These are phyloP conservation scores for Claviceps pusilla DNA, from an alignment of 2,329 filamentous ascomycete species.

Conservation along the genomic window DNA sequence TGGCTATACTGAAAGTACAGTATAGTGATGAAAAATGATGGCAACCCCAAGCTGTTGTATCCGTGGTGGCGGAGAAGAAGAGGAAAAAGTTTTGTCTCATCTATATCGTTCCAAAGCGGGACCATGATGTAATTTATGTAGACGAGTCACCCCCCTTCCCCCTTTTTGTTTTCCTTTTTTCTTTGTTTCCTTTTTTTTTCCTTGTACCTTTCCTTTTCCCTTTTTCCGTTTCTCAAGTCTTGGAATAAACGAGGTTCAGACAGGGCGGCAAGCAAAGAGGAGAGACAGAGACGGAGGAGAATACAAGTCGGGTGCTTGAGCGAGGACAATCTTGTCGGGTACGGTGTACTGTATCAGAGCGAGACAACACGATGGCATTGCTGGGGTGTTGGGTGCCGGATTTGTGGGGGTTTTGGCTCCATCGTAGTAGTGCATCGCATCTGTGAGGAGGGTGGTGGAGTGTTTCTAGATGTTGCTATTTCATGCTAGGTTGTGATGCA, in stretches of 20 bases:
- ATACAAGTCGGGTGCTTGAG: not conserved
- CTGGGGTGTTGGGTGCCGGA: not conserved
- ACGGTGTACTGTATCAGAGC: conserved; percentile 3
- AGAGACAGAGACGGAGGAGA: not conserved
- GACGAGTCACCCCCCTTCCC: not conserved
- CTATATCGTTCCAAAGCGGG: not conserved
- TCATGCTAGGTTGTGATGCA: too few relatives aligned
- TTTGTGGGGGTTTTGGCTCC: too few relatives aligned
- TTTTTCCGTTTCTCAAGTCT: too few relatives aligned
- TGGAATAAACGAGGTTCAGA: not conserved
- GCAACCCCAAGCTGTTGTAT: not conserved
- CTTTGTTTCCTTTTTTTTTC: not conserved
- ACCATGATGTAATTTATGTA: not conserved
- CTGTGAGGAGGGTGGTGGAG: too few relatives aligned
- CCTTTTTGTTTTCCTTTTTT: not conserved
- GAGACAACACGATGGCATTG: not conserved
- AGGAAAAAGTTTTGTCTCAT: not conserved
- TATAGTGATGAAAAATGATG: not conserved
- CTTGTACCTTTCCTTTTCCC: too few relatives aligned
- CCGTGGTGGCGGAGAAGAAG: not conserved
- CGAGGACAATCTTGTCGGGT: not conserved
- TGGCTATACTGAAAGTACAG: not conserved
- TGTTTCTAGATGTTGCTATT: too few relatives aligned
- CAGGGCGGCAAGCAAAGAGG: not conserved
- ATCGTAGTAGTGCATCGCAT: too few relatives aligned